Evolutionary conservation across 805 yeast genomes (phyloP).

Genomic region (Spathaspora gorwiae): DNA sequence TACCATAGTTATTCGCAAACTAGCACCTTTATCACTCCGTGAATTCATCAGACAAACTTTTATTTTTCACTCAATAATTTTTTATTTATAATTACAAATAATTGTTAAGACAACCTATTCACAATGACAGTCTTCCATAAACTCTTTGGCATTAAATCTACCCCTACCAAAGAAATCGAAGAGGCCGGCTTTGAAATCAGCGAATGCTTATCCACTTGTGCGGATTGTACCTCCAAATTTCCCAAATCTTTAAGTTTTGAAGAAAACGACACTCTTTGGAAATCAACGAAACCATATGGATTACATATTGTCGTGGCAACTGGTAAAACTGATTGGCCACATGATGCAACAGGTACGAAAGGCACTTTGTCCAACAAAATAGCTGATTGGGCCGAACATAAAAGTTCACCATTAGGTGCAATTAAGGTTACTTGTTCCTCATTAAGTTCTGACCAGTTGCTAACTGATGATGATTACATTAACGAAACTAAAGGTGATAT

Average conservation of each 20-base stretch:
- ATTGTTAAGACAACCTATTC: neutral
- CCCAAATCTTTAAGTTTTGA: conserved; percentile 48
- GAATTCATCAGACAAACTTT: too few relatives aligned
- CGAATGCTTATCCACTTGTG: conserved; percentile 51
- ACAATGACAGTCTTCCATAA: conserved; percentile 5
- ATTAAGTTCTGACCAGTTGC: conserved; percentile 40
- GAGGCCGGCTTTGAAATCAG: conserved; percentile 30
- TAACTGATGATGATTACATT: conserved; percentile 39
- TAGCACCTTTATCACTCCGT: too few relatives aligned
- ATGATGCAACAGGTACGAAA: conserved; percentile 52
- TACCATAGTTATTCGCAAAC: too few relatives aligned
- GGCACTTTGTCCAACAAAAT: conserved; percentile 46
- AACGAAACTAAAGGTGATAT: conserved; percentile 51
- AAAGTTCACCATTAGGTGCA: conserved; percentile 17
- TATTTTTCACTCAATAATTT: too few relatives aligned
- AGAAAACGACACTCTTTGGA: conserved; percentile 49
- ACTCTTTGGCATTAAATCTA: neutral
- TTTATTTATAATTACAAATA: too few relatives aligned
- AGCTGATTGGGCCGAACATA: conserved; percentile 27
- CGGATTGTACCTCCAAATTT: conserved; percentile 46
- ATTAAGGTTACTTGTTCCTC: conserved; percentile 55
- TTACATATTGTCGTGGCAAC: conserved; percentile 79
- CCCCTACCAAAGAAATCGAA: conserved; percentile 23
- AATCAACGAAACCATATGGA: conserved; percentile 64
- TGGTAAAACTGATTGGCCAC: conserved; percentile 81